A percentile compares a stretch with the other conserved stretches of the same genome.
Conservation (phyloP, 148 eudicot species). For the Rheum nobile region DNA sequence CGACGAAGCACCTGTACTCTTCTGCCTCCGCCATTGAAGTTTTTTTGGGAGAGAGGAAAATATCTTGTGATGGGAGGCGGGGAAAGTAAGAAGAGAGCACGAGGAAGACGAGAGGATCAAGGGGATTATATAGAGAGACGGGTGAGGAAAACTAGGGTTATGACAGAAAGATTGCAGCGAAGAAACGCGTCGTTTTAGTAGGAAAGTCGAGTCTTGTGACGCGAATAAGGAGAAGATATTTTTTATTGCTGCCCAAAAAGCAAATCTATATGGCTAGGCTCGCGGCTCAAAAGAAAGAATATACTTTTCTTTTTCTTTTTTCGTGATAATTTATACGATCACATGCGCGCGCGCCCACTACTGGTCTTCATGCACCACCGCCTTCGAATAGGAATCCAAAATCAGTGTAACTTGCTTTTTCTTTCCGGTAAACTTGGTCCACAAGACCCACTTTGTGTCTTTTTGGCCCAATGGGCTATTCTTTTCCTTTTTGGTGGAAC, state of each 20-base stretch:
- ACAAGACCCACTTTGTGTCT: not conserved
- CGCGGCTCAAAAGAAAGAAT: not conserved
- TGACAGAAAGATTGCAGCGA: not conserved
- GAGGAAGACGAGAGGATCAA: slow-evolving; percentile 3
- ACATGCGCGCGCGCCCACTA: not conserved
- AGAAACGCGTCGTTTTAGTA: not conserved
- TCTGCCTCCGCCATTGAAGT: slow-evolving; percentile 43
- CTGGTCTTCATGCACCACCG: not conserved
- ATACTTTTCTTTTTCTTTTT: not conserved
- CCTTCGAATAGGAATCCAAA: not conserved
- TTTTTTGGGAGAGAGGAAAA: not conserved
- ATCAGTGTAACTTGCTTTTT: not conserved
- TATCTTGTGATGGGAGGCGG: not conserved
- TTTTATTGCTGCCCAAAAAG: not conserved
- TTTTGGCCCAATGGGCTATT: not conserved
- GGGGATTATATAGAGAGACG: not conserved
- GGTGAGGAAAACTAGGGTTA: slow-evolving; percentile 8
- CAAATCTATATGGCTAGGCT: slow-evolving; percentile 4
- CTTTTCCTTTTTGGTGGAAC: not conserved
- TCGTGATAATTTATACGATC: not conserved
- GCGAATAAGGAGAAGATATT: slow-evolving; percentile 6
- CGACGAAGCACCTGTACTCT: slow-evolving; percentile 83
- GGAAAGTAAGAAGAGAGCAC: not conserved
- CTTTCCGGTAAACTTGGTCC: not conserved
- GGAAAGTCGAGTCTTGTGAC: not conserved